phyloP scores from a whole-genome alignment of 805 yeast genomes.

The Nakazawaea anatomiae region DNA sequence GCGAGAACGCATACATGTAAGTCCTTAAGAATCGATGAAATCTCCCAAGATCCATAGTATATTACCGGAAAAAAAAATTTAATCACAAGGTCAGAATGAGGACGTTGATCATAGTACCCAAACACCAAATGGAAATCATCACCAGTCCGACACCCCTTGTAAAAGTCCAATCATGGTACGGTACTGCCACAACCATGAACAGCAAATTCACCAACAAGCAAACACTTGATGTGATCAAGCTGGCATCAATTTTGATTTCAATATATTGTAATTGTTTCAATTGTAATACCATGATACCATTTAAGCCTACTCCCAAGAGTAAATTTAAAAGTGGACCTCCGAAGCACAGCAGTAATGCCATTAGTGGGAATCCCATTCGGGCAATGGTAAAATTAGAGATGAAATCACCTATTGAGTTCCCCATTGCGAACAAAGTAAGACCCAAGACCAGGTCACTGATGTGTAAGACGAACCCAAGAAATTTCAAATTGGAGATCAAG shows the following conservation, averaged over 20 bases:
- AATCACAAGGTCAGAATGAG: neutral
- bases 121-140: slow-evolving; percentile 35
- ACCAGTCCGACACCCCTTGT: slow-evolving; percentile 30
- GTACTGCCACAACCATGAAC: slow-evolving; percentile 32
- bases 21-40: too few species aligned
- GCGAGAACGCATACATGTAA: too few species aligned
- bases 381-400: slow-evolving; percentile 81
- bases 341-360: slow-evolving; percentile 94
- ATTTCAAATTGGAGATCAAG: slow-evolving; percentile 57
- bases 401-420: slow-evolving; percentile 88
- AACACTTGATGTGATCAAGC: slow-evolving; percentile 35
- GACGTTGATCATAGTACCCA: slow-evolving; percentile 28
- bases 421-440: slow-evolving; percentile 82
- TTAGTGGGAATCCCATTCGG: slow-evolving; percentile 71
- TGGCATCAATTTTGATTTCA: slow-evolving; percentile 27
- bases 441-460: slow-evolving; percentile 81
- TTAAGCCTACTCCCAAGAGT: slow-evolving; percentile 74
- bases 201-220: slow-evolving; percentile 33
- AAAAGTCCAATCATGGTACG: slow-evolving; percentile 35
- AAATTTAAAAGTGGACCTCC: slow-evolving; percentile 85
- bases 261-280: slow-evolving; percentile 13
- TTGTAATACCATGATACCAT: slow-evolving; percentile 47
- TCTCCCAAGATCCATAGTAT: too few species aligned
- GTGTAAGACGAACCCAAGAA: slow-evolving; percentile 51
- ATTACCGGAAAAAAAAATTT: too few species aligned